Conservation (phyloP, 1,139 yeast genomes). For the Candida sanyaensis region DNA sequence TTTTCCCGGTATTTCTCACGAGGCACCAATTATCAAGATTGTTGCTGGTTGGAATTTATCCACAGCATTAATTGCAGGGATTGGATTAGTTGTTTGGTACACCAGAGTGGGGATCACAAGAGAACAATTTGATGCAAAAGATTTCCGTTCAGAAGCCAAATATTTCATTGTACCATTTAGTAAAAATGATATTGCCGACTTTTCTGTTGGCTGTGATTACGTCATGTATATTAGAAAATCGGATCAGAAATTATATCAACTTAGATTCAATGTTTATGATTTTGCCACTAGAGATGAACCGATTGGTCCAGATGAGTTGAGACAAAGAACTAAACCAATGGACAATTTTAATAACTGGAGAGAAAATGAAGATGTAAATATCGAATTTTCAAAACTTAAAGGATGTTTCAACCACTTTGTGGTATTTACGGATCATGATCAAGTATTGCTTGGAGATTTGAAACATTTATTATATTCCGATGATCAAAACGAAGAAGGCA, state of each 20-base stretch:
- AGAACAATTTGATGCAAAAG: constrained; percentile 20
- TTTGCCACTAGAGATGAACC: constrained; percentile 12
- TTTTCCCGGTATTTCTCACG: constrained; percentile 31
- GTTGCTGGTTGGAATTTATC: constrained; percentile 73
- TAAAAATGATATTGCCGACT: constrained; percentile 48
- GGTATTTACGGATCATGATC: constrained; percentile 37
- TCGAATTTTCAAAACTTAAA: constrained; percentile 21
- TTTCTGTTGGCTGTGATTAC: constrained; percentile 54
- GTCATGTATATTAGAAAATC: constrained; percentile 48
- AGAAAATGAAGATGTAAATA: constrained; percentile 7
- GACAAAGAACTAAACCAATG: constrained; percentile 14
- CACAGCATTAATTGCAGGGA: constrained; percentile 48
- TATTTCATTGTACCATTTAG: constrained; percentile 46
- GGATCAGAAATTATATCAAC: constrained; percentile 47
- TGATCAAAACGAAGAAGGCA: constrained; percentile 16
- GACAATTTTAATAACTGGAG: constrained; percentile 35
- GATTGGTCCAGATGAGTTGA: constrained; percentile 9
- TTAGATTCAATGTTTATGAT: constrained; percentile 30
- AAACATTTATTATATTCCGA: constrained; percentile 31
- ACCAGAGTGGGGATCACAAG: constrained; percentile 37
- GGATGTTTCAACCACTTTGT: constrained; percentile 27
- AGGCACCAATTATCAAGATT: constrained; percentile 30
- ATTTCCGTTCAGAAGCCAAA: constrained; percentile 29
- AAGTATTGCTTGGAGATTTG: constrained; percentile 14
- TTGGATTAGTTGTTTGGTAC: constrained; percentile 67